Evolutionary conservation across 2,329 filamentous ascomycete genomes (phyloP).

Genomic region (Colletotrichum truncatum): DNA sequence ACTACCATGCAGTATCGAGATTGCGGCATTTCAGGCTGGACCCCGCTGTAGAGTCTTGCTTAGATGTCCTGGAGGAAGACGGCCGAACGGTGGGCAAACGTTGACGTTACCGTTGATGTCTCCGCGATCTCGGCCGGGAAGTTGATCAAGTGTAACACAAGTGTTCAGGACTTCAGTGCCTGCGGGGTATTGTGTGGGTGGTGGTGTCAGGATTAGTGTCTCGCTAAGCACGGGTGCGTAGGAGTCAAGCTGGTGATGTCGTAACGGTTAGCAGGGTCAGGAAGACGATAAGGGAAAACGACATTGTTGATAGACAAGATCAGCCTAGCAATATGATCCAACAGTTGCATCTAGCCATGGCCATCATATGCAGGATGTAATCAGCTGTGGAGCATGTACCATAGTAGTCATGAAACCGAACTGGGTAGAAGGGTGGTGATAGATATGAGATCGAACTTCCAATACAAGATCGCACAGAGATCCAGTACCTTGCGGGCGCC

Average conservation of each 20-base stretch:
- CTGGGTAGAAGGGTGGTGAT: not conserved
- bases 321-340: not conserved
- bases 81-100: conserved; percentile 18
- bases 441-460: conserved; percentile 7
- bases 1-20: conserved; percentile 17
- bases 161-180: conserved; percentile 11
- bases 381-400: not conserved
- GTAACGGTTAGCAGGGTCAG: conserved; percentile 2
- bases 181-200: conserved; percentile 8
- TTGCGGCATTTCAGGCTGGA: conserved; percentile 24
- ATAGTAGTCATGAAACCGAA: not conserved
- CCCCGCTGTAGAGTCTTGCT: conserved; percentile 12
- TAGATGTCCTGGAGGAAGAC: not conserved
- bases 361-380: conserved; percentile 6
- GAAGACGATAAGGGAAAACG: conserved; percentile 4
- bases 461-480: conserved; percentile 8
- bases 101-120: conserved; percentile 19
- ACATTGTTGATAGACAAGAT: not conserved
- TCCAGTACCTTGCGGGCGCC: conserved; percentile 2
- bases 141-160: conserved; percentile 11
- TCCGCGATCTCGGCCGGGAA: conserved; percentile 28
- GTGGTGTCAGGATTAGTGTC: conserved; percentile 3
- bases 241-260: not conserved
- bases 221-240: not conserved
- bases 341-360: conserved; percentile 4